phyloP scores from a whole-genome alignment of 192 early-diverging fungal species.

The Coemansia sp. region DNA sequence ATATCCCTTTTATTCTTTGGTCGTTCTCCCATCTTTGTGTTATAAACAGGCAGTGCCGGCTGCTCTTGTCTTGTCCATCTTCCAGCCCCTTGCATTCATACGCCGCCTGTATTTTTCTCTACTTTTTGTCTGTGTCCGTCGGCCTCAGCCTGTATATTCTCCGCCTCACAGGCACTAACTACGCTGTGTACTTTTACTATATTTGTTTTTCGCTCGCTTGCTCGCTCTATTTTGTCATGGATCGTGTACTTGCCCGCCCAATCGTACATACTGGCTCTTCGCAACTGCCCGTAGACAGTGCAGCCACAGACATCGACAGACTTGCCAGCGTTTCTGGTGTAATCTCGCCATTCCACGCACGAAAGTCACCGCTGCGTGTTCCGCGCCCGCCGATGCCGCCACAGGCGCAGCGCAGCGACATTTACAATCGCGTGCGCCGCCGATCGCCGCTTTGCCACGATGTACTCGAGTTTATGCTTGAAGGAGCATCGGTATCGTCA shows the following conservation, averaged over 20 bases:
- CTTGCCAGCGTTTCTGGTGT: slow-evolving; percentile 14
- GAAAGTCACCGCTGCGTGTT: slow-evolving; percentile 11
- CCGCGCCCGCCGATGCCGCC: slow-evolving; percentile 6
- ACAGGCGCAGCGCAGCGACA: slow-evolving; percentile 12
- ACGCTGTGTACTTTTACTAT: background rate
- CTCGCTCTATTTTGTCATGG: background rate
- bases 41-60: slow-evolving; percentile 5
- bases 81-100: background rate
- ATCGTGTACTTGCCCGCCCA: background rate
- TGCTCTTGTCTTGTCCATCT: background rate
- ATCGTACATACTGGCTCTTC: background rate
- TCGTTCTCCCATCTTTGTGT: background rate
- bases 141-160: background rate
- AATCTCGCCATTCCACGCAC: slow-evolving; percentile 37
- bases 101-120: background rate
- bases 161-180: background rate
- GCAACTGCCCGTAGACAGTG: background rate
- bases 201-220: background rate
- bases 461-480: slow-evolving; percentile 52
- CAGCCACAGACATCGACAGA: background rate
- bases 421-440: slow-evolving; percentile 40
- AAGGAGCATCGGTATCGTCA: slow-evolving; percentile 42
- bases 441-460: slow-evolving; percentile 53
- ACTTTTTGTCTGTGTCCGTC: background rate
- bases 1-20: slow-evolving; percentile 1